Evolutionary conservation across 495 filamentous ascomycete genomes (phyloP), one percentile per base, ranked within the genome.

Genomic region (Neurospora sublineolata): DNA sequence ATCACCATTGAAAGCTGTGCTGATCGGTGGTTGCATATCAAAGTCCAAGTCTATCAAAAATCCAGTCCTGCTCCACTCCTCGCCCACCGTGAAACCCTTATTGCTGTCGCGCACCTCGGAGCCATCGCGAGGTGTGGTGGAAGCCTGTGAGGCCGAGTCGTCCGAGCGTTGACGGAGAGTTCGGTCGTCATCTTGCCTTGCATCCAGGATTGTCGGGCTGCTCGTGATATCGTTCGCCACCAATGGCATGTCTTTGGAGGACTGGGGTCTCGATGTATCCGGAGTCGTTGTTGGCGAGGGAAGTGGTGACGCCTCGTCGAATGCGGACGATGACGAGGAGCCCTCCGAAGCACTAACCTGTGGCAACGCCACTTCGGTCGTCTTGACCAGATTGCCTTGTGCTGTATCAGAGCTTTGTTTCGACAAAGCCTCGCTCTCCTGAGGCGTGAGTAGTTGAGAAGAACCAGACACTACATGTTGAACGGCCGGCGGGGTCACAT

Each of bases 221-320:
- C 72, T 74, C 1, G 42, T n/a, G 10, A 69, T 27, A 27, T 76
- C 70, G 4, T 58, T 71, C 4, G 67, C 37, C 7, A 68, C 52
- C 12, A 78, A 67, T 3, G 75, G 68, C 10, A 75, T 6, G 36
- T 78, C 82, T 67, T 80, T 82, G 20, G 79, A 78, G 23, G 82
- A 82, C 44, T 84, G 83, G 3, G 82, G 81, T 23, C 82, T 79
- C 1, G 83, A 84, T 4, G 83, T 84, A 68, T 85, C 82, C 12
- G 84, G 83, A 3, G 83, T 86, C 14, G 80, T 83, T 4, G 76
- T 76, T 37, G 79, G 77, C 1, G 80, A 80, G 1, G 82, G 78
- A 23, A 80, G 80, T 2, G 80, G 78, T 20, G 83, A 84, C 9
- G 74, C 74, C 69, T 85, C 83, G 69, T 83, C 82, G 16, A 77